Conservation (phyloP, 1,139 yeast genomes). For the Taphrina sp. region DNA sequence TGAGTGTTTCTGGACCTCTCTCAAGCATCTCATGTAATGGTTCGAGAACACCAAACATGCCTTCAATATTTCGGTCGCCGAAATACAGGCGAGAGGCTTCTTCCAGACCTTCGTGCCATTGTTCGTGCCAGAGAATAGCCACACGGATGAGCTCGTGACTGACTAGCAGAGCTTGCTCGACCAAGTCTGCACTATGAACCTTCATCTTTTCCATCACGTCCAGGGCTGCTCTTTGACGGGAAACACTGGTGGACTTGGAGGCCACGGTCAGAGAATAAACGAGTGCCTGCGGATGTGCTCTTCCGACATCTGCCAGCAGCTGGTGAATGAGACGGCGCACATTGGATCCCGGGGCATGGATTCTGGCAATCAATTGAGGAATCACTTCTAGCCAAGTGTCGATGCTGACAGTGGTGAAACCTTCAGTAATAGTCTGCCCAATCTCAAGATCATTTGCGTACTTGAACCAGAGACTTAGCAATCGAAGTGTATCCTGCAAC, state of each 20-base stretch:
- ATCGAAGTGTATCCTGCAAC: conserved; percentile 84
- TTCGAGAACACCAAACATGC: conserved; percentile 87
- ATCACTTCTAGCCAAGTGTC: conserved; percentile 95
- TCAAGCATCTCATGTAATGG: conserved; percentile 82
- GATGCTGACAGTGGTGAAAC: conserved; percentile 81
- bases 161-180: conserved; percentile 91
- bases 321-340: conserved; percentile 80
- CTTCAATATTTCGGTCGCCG: conserved; percentile 91
- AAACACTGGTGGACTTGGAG: conserved; percentile 85
- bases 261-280: conserved; percentile 96
- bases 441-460: conserved; percentile 94
- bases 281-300: conserved; percentile 94
- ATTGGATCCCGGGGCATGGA: conserved; percentile 87
- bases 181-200: conserved; percentile 76
- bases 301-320: conserved; percentile 80
- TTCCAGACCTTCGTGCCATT: conserved; percentile 97
- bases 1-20: conserved; percentile 84
- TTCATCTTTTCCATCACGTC: conserved; percentile 91
- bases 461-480: conserved; percentile 90
- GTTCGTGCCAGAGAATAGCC: conserved; percentile 96
- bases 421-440: conserved; percentile 85
- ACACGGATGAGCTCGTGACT: conserved; percentile 89
- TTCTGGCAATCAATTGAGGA: conserved; percentile 93
- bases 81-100: conserved; percentile 92
- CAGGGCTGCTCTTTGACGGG: conserved; percentile 86